A percentile compares a stretch with the other conserved stretches of the same genome.
These are phyloP conservation scores for Amaranthus cruentus DNA, from an alignment of 148 eudicot species.

Conservation along the genomic window DNA sequence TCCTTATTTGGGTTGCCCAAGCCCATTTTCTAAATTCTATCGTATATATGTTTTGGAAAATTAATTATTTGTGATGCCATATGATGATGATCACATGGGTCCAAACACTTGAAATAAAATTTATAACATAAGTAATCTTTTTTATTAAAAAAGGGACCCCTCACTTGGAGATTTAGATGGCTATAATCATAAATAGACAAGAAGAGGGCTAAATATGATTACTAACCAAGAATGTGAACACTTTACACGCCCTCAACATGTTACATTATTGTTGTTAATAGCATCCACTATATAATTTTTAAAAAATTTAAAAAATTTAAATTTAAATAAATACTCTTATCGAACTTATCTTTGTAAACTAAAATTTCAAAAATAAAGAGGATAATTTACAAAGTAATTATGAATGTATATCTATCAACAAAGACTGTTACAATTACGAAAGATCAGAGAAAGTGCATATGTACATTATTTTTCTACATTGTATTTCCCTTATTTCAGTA, in stretches of 20 bases:
- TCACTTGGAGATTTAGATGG: slow-evolving; percentile 19
- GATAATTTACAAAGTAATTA: no score
- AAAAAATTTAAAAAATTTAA: no score
- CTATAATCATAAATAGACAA: slow-evolving; percentile 26
- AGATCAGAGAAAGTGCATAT: no score
- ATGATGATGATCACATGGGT: slow-evolving; percentile 25
- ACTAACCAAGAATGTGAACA: slow-evolving; percentile 16
- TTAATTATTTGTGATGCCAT: not conserved
- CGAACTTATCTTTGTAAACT: no score
- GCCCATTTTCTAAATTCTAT: not conserved
- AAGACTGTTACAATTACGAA: no score
- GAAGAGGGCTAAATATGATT: slow-evolving; percentile 24
- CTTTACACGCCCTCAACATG: slow-evolving; percentile 24
- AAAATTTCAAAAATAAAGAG: no score
- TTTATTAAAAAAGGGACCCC: slow-evolving; percentile 16
- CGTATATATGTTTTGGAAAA: not conserved
- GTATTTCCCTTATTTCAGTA: no score
- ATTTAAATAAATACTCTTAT: no score
- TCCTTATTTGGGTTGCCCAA: no score
- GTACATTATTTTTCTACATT: no score
- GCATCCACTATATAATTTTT: no score
- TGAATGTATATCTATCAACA: no score
- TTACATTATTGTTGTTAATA: not conserved
- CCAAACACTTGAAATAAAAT: not conserved
- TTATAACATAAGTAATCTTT: not conserved